Evolutionary conservation across 2,329 filamentous ascomycete species (phyloP).

Genomic region (Colletotrichum gloeosporioides): DNA sequence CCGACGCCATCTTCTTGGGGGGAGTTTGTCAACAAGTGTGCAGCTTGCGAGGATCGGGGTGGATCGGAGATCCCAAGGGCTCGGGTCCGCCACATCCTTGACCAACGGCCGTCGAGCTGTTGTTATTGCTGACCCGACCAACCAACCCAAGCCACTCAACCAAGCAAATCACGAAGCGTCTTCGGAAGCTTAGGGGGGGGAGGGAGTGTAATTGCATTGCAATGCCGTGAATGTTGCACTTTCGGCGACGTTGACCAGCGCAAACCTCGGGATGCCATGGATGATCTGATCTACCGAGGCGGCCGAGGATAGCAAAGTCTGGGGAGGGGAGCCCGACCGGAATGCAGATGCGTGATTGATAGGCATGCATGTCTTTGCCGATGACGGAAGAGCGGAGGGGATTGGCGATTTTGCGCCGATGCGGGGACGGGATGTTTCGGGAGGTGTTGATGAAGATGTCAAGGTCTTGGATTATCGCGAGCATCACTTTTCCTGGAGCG

Average conservation of each 20-base stretch:
- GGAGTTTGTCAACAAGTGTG: background rate
- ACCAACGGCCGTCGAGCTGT: background rate
- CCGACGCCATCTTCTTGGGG: background rate
- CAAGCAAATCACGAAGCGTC: background rate
- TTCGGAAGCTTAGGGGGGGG: background rate
- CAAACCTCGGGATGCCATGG: background rate
- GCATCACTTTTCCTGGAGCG: background rate
- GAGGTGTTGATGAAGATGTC: background rate
- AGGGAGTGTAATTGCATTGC: background rate
- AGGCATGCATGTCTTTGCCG: background rate
- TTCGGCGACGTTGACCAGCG: background rate
- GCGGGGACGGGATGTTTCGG: slow-evolving; percentile 7
- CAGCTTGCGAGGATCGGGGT: background rate
- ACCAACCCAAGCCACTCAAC: background rate
- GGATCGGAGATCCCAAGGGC: background rate
- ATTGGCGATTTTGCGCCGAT: background rate
- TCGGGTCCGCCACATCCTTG: background rate
- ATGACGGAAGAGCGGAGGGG: background rate
- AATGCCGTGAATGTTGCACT: background rate
- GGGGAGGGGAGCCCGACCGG: background rate
- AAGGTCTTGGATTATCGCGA: background rate
- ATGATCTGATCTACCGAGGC: background rate
- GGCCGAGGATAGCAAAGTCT: background rate
- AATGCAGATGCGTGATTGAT: background rate
- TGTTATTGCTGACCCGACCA: background rate